Conservation (phyloP, 371 early-diverging fungal species). For the Mucor sp. region DNA sequence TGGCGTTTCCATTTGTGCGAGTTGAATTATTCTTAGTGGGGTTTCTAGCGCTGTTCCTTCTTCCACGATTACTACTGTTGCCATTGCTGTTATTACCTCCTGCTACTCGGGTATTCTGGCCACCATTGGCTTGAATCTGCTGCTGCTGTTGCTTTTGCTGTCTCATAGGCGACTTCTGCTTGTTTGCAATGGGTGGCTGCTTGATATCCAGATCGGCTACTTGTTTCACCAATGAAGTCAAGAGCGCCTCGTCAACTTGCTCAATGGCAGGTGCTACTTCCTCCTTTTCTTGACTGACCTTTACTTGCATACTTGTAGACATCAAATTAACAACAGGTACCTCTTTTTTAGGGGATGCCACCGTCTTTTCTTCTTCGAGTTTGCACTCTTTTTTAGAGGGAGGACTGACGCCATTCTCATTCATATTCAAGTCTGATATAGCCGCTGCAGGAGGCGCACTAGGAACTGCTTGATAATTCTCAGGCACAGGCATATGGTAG, state of each 20-base stretch:
- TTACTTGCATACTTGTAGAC: neutral
- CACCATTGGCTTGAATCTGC: neutral
- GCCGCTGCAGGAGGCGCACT: neutral
- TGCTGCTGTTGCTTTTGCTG: neutral
- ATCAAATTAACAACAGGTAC: neutral
- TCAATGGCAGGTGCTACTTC: neutral
- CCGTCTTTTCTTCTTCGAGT: neutral
- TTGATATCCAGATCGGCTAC: slow-evolving; percentile 5
- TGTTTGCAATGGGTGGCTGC: neutral
- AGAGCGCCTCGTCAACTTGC: neutral
- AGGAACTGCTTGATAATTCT: neutral
- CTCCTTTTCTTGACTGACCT: neutral
- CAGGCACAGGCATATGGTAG: slow-evolving; percentile 3
- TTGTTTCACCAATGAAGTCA: slow-evolving; percentile 2
- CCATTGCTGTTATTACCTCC: neutral
- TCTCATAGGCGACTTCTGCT: neutral
- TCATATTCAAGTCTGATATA: neutral
- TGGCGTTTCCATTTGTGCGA: neutral
- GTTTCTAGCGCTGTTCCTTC: neutral
- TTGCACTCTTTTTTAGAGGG: neutral
- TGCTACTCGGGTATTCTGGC: neutral
- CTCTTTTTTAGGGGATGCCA: neutral
- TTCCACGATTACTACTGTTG: neutral
- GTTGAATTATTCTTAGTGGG: neutral
- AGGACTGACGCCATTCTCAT: neutral